Evolutionary conservation across 1,284 basidiomycete genomes (phyloP).

Genomic region (Sporisorium exsertum): DNA sequence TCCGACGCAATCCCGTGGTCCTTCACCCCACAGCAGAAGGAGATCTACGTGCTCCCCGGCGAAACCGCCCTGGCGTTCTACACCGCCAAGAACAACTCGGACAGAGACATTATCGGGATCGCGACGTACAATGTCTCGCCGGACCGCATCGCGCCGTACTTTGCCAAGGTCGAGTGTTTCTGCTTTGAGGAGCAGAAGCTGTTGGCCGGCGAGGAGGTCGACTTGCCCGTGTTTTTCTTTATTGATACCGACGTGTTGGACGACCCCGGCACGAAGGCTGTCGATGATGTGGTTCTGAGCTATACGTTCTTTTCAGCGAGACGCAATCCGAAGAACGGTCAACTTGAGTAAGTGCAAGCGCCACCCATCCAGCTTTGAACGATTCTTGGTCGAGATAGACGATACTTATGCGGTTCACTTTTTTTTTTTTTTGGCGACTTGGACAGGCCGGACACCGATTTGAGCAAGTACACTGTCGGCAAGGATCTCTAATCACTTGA

Average conservation of each 20-base stretch:
- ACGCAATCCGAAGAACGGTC: slow-evolving; percentile 68
- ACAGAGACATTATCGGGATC: slow-evolving; percentile 94
- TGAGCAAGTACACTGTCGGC: slow-evolving; percentile 57
- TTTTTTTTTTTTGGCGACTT: background rate
- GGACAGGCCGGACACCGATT: slow-evolving; percentile 62
- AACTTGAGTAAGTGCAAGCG: slow-evolving; percentile 63
- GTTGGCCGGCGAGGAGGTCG: slow-evolving; percentile 93
- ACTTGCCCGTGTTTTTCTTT: slow-evolving; percentile 98
- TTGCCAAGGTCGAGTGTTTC: slow-evolving; percentile 99
- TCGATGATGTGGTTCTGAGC: slow-evolving; percentile 91
- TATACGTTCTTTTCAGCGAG: slow-evolving; percentile 92
- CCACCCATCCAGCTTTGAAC: too few species aligned
- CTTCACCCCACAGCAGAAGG: slow-evolving; percentile 90
- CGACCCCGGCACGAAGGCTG: slow-evolving; percentile 84
- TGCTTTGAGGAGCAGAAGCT: slow-evolving; percentile 99
- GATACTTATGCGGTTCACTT: background rate
- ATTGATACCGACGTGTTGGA: slow-evolving; percentile 96
- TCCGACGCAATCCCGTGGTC: slow-evolving; percentile 91
- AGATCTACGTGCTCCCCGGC: slow-evolving; percentile 89
- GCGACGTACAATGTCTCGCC: slow-evolving; percentile 98
- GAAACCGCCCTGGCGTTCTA: slow-evolving; percentile 98
- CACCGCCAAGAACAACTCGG: slow-evolving; percentile 86
- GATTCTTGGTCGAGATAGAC: background rate
- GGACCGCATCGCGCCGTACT: slow-evolving; percentile 95
- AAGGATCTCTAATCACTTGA: slow-evolving; percentile 34